Percentiles rank a stretch among this genome's conserved stretches.
Evolutionary conservation across 1,284 basidiomycete species (phyloP).

Genomic region (Moniliella sp.): DNA sequence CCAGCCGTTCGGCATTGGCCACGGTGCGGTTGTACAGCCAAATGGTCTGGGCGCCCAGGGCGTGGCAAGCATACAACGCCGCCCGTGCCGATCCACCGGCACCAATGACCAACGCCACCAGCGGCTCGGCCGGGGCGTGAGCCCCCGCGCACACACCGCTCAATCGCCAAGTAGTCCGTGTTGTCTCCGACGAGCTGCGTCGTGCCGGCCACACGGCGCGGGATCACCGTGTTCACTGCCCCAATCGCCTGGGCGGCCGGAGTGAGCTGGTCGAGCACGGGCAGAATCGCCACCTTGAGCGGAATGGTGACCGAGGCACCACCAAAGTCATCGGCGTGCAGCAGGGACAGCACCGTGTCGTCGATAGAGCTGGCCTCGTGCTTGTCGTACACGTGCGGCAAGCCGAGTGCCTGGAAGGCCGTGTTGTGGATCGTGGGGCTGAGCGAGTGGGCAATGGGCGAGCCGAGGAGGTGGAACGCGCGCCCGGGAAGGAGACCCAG

Average conservation of each 20-base stretch:
- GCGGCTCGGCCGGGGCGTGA: constrained; percentile 5
- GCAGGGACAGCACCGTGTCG: constrained; percentile 45
- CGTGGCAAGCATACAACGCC: constrained; percentile 26
- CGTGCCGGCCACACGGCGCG: constrained; percentile 3
- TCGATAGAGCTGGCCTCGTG: constrained; percentile 52
- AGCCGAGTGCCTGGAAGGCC: constrained; percentile 55
- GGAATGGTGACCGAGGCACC: constrained; percentile 67
- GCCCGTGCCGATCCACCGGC: constrained; percentile 29
- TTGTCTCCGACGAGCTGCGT: constrained; percentile 20
- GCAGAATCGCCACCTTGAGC: constrained; percentile 23
- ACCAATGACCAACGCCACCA: constrained; percentile 26
- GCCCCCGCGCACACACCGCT: not conserved
- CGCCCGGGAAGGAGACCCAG: constrained; percentile 53
- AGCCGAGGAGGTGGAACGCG: constrained; percentile 67
- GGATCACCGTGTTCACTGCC: constrained; percentile 29
- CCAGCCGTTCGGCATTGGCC: constrained; percentile 16
- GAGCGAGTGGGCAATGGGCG: constrained; percentile 67
- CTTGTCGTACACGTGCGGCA: constrained; percentile 44
- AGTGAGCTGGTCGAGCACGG: constrained; percentile 17
- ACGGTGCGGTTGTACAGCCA: constrained; percentile 29
- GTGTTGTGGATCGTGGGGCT: constrained; percentile 85
- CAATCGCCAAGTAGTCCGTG: constrained; percentile 31
- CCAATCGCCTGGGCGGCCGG: constrained; percentile 24
- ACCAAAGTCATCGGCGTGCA: constrained; percentile 57
- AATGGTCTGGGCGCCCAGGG: constrained; percentile 17